Base-by-base conservation (phyloP, 495 filamentous ascomycete genomes). In the Cercophora scortea region DNA sequence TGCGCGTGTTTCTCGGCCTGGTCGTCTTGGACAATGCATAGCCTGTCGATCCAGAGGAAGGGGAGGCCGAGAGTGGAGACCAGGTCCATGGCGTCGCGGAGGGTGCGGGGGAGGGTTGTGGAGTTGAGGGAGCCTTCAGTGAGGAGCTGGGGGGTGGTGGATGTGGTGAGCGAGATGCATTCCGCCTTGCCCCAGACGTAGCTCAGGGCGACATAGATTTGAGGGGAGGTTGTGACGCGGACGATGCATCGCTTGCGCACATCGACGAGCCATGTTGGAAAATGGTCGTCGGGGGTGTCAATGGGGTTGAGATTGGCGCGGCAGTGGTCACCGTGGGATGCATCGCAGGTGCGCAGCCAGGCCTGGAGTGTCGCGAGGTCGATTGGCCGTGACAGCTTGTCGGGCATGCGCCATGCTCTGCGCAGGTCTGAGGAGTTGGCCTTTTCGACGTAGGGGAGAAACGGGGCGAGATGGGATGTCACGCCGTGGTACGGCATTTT, bases 21-120 rank as follows among this genome's bases (percentile, higher is more conserved):
- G 17, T 62, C 55, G 33, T 70, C 61, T 49, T 72, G 66, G 2
- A 63, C 40, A 17, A 72, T 71, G 52, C 69, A 73, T 16, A 71
- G 48, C 8, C 53, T 44, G 45, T 71, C 68, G 12, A 70, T 57
- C 68, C 68, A 71, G 10, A 71, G 49, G 40, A 64, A 62, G 1
- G n/a, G 9, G 11, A 60, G 12, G 1, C 51, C 61, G 8, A 70
- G 52, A 4, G 39, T 6, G 8, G 19, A 53, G 10, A 58, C 58
- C 2, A 64, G 49, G 0, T 15, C 17, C 42, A 66, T 66, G 1
- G 68, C 62, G 44, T 71, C 54, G 35, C 49, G 15, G 39, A 71
- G 60, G 0, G 62, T 62, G 35, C 42, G 48, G 1, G 66, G 60
- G 1, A 67, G 45, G 0, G 12, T 35, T 2, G 17, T 13, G 13